Evolutionary conservation across 2,329 filamentous ascomycete genomes (phyloP).

Genomic region (Aureobasidium vineae): DNA sequence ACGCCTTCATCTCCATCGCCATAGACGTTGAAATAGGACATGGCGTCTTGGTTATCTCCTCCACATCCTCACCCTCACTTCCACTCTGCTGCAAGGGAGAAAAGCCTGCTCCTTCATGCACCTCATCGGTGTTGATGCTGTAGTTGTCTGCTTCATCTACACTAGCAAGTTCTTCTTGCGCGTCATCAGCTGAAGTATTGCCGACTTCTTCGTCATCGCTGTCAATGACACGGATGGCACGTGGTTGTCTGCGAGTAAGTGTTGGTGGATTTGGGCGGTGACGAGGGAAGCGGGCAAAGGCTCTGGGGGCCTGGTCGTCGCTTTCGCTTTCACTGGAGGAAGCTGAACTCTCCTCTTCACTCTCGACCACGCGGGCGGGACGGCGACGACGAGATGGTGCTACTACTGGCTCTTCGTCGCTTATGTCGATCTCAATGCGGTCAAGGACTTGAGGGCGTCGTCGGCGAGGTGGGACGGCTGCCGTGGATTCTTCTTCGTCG

Average conservation of each 20-base stretch:
- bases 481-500: background rate
- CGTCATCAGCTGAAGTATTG: background rate
- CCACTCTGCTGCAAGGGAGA: conserved; percentile 28
- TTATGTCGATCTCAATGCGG: background rate
- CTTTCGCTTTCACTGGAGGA: background rate
- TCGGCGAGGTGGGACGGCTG: background rate
- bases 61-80: background rate
- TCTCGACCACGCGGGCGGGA: background rate
- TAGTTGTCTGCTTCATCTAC: background rate
- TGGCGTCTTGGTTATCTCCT: background rate
- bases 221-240: background rate
- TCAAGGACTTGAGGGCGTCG: background rate
- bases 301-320: background rate
- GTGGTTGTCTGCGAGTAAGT: background rate
- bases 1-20: background rate
- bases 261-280: background rate
- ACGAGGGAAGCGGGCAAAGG: background rate
- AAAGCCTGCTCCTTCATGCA: conserved; percentile 25
- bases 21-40: conserved; percentile 11
- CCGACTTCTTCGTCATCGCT: background rate
- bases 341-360: background rate
- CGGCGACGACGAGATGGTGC: background rate
- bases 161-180: background rate
- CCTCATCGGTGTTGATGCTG: conserved; percentile 21
- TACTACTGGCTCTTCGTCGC: background rate